phyloP scores from a whole-genome alignment of 805 yeast species.

The Lipomyces kockii region DNA sequence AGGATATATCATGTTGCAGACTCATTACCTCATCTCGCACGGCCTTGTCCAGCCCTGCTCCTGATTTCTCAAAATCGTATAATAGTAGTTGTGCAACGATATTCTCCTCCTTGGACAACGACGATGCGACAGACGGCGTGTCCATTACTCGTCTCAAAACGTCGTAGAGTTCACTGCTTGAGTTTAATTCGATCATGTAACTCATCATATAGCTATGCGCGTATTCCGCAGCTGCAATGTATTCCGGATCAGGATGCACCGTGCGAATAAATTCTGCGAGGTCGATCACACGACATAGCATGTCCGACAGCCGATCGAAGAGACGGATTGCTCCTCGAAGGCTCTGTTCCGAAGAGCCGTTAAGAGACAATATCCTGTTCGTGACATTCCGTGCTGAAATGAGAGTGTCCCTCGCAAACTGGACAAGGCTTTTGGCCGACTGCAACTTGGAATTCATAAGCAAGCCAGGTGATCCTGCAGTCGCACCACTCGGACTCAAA shows the following conservation, averaged over 20 bases:
- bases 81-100: constrained; percentile 80
- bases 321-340: constrained; percentile 59
- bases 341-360: constrained; percentile 51
- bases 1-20: constrained; percentile 78
- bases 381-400: constrained; percentile 67
- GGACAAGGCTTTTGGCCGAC: constrained; percentile 69
- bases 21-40: constrained; percentile 73
- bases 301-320: constrained; percentile 84
- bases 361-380: constrained; percentile 52
- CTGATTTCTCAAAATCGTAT: constrained; percentile 88
- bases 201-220: constrained; percentile 89
- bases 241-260: constrained; percentile 70
- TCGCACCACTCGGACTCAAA: constrained; percentile 1
- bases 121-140: constrained; percentile 45
- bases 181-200: constrained; percentile 89
- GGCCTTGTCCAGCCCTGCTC: constrained; percentile 72
- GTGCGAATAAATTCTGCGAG: constrained; percentile 90
- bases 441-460: constrained; percentile 73
- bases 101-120: constrained; percentile 72
- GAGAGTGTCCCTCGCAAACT: constrained; percentile 71
- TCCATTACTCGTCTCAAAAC: constrained; percentile 62
- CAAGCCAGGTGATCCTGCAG: constrained; percentile 54
- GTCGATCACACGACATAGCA: constrained; percentile 89
- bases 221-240: constrained; percentile 79
- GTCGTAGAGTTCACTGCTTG: constrained; percentile 71